Evolutionary conservation across 495 filamentous ascomycete genomes (phyloP).

Genomic region (Cladorrhinum samala): DNA sequence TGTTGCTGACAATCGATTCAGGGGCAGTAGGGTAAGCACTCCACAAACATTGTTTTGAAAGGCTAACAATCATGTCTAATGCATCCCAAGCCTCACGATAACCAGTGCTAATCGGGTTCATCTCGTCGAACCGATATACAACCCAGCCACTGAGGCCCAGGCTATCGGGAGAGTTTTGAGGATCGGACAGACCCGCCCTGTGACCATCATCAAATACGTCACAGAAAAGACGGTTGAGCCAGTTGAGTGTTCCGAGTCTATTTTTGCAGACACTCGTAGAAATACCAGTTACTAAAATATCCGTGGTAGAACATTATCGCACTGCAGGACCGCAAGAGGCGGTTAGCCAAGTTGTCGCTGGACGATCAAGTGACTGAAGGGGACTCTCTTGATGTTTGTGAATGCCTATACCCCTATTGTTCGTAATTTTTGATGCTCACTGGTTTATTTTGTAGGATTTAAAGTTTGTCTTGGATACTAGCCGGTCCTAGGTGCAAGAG

Average conservation of each 20-base stretch:
- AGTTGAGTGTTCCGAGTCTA: not conserved
- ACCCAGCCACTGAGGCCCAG: not conserved
- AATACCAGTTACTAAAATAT: not conserved
- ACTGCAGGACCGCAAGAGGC: slow-evolving; percentile 1
- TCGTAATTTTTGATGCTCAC: not conserved
- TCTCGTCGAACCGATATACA: slow-evolving; percentile 1
- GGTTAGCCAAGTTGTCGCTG: not conserved
- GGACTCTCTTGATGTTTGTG: not conserved
- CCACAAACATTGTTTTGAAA: too few relatives aligned
- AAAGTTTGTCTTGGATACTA: not conserved
- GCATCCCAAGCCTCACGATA: not conserved
- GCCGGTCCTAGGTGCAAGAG: not conserved
- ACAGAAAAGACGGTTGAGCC: not conserved
- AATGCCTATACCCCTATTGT: not conserved
- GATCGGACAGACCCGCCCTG: not conserved
- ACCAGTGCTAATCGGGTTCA: not conserved
- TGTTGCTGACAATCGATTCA: not conserved
- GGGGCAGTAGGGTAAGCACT: not conserved
- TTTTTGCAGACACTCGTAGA: not conserved
- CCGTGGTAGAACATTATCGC: not conserved
- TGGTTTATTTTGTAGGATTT: not conserved
- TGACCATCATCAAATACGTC: not conserved
- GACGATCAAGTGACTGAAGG: not conserved
- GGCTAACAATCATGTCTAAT: too few relatives aligned
- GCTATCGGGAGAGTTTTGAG: not conserved